A percentile compares a stretch with the other conserved stretches of the same genome.
phyloP scores from a whole-genome alignment of 768 basidiomycete genomes.

The Auricularia heimuer region DNA sequence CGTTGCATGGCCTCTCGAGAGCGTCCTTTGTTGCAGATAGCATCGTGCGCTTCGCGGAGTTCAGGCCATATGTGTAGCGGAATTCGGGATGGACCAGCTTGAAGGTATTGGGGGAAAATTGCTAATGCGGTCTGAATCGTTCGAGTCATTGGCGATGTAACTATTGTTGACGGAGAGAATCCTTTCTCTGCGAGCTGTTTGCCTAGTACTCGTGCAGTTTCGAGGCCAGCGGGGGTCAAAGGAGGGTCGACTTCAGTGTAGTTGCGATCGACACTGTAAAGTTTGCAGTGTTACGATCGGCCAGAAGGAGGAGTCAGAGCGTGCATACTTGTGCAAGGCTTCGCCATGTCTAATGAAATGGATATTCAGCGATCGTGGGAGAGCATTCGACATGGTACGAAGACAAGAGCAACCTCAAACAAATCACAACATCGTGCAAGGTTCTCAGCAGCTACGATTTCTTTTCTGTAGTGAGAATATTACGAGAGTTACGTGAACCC shows the following conservation, averaged over 20 bases:
- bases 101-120: background rate
- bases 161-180: background rate
- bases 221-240: background rate
- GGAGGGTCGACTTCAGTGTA: background rate
- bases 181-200: background rate
- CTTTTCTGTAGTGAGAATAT: too few species aligned
- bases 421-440: too few species aligned
- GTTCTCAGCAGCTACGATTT: too few species aligned
- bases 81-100: background rate
- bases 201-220: background rate
- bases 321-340: background rate
- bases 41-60: background rate
- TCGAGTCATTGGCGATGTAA: background rate
- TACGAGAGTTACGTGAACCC: too few species aligned
- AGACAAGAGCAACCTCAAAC: too few species aligned
- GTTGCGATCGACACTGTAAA: background rate
- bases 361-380: background rate
- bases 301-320: background rate
- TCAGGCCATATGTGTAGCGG: background rate
- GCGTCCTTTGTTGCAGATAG: background rate
- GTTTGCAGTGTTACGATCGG: background rate
- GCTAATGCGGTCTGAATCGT: background rate
- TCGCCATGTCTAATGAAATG: background rate
- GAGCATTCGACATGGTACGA: too few species aligned
- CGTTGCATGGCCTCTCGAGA: background rate